Base-by-base conservation (phyloP, 305 asterid genomes). In the Fraxinus dipetala region DNA sequence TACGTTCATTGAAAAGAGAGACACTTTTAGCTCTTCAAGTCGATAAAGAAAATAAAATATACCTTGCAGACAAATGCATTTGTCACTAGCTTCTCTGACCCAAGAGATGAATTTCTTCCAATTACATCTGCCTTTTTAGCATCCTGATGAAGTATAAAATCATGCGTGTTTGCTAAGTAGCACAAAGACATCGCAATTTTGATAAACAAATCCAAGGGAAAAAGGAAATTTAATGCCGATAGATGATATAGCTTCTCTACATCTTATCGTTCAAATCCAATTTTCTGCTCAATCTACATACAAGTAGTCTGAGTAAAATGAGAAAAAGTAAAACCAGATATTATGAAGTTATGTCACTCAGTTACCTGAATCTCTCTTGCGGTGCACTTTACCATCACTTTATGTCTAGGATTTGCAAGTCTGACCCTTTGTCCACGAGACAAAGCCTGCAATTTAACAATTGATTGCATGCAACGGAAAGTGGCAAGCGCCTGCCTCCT, bases 401-500 rank as follows among this genome's bases (percentile, higher is more conserved):
- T 85, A 87, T 81, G 84, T 22, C 79, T 77, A 80, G 84, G 79
- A 82, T 84, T 84, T 61, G 87, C 88, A 83, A 86, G 86, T 81
- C 96, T 86, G 36, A 89, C 95, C 87, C 80, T 93, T 79, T 85
- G 90, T 54, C 99, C 98, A 87, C 98, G 97, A 85, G 90, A 92
- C 79, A 91, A 69, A 24, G 99, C 98, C 89, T 96, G 99, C 36
- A 93, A 80, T 87, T 86, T 91, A 80, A 96, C 93, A 80, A 96
- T 91, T 61, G 94, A 94, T 35, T 84, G 97, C 98, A 96, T 91
- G 88, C 97, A 92, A 83, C 81, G 89, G 85, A 96, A 83, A 84
- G 99, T 96, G 85, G 98, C 90, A 80, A 88, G 92, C 31, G 99
- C 98, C 86, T 96, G 99, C 85, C 99, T 90, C 88, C 99, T 91